Base-by-base conservation (phyloP, 2,329 filamentous ascomycete genomes). In the Fragosphaeria purpurea region DNA sequence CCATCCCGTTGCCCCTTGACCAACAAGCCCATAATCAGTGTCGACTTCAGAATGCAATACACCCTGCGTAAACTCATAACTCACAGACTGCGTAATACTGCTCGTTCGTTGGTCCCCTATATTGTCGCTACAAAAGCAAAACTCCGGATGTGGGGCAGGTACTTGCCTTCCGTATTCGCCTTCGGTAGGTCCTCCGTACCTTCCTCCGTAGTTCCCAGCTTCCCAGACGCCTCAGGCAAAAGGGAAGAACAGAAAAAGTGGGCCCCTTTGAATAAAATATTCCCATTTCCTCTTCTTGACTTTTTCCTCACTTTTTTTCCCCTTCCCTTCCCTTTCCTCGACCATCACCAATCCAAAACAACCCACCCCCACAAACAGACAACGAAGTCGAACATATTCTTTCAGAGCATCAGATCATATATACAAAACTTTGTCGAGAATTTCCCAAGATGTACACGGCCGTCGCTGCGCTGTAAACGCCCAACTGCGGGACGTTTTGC, bases 391-490 rank as follows among this genome's bases (percentile, higher is more conserved):
- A 22, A 72, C 67, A 69, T 73, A 70, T 54, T 60, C 58, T 55
- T 62, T 57, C 67, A 62, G 62, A 66, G 60, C 64, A 58, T 59
- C 57, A 64, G 58, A 55, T 56, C 50, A 37, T 63, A 58, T 59
- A 63, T 56, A 59, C 55, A 64, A 74, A 78, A 80, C 82, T 84
- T 83, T 75, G 82, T 86, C 83, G 82, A 85, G 74, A 75, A 67
- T 63, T 61, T 57, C 59, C 50, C 65, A 75, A 73, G 69, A 83
- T 82, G 79, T 80, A 80, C 79, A 80, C 76, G 82, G 82, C 83
- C 76, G 74, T 85, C 83, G 83, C 82, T 86, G 84, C 85, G 85
- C 86, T 91, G 85, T 94, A 89, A 90, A 88, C 79, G 72, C 79
- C 82, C 82, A 13, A 83, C 85, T 89, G 81, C 83, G 83, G 82